Conservation (phyloP, 371 early-diverging fungal species). For the Mucor circinelloides region DNA sequence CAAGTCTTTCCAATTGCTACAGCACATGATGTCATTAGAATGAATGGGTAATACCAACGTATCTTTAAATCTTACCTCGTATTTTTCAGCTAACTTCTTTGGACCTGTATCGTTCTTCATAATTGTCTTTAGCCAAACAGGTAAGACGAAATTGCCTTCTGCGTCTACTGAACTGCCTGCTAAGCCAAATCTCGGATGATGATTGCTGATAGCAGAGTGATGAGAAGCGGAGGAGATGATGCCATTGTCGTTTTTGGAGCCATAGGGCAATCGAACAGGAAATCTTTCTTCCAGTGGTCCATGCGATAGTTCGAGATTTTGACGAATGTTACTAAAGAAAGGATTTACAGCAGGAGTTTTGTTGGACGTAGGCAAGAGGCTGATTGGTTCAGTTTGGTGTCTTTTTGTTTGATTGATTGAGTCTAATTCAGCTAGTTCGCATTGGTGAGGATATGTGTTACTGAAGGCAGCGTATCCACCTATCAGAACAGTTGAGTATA, state of each 20-base stretch:
- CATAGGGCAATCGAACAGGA: conserved; percentile 26
- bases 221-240: neutral
- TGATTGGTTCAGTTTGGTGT: neutral
- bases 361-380: neutral
- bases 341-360: conserved; percentile 22
- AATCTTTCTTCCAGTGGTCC: conserved; percentile 36
- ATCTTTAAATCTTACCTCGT: conserved; percentile 24
- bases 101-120: conserved; percentile 22
- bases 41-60: neutral
- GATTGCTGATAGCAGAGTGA: neutral
- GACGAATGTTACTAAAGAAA: conserved; percentile 42
- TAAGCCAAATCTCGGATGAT: conserved; percentile 23
- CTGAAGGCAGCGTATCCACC: conserved; percentile 36
- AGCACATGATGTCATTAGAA: conserved; percentile 15
- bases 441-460: conserved; percentile 23
- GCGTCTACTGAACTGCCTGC: conserved; percentile 22
- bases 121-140: conserved; percentile 21
- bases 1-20: conserved; percentile 50
- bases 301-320: conserved; percentile 37
- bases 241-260: conserved; percentile 1
- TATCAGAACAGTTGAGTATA: neutral
- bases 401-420: neutral
- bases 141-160: conserved; percentile 19
- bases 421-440: conserved; percentile 6
- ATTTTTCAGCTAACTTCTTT: conserved; percentile 28